Conservation (phyloP, 495 filamentous ascomycete species). For the Aspergillus panamensis region DNA sequence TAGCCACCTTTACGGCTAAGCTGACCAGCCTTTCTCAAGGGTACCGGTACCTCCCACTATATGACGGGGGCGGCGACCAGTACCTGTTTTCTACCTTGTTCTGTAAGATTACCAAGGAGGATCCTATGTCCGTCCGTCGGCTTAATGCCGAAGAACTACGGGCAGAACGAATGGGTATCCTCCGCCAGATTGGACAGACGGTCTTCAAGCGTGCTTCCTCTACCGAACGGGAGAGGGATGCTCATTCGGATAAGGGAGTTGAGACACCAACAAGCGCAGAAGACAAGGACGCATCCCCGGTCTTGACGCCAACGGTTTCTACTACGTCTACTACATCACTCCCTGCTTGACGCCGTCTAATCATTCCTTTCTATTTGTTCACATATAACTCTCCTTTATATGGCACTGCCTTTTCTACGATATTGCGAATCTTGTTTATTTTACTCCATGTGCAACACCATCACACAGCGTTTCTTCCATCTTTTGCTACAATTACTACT, state of each 20-base stretch:
- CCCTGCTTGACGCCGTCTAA: slow-evolving; percentile 4
- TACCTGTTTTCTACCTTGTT: slow-evolving; percentile 95
- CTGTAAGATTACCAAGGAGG: slow-evolving; percentile 72
- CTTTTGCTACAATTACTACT: slow-evolving; percentile 1
- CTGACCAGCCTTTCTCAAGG: slow-evolving; percentile 84
- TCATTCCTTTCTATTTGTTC: neutral
- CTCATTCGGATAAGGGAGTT: slow-evolving; percentile 28
- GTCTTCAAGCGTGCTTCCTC: slow-evolving; percentile 51
- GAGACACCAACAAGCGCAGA: slow-evolving; percentile 32
- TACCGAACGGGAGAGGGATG: slow-evolving; percentile 42
- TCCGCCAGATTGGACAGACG: slow-evolving; percentile 47
- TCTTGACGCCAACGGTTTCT: slow-evolving; percentile 40
- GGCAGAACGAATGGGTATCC: slow-evolving; percentile 47
- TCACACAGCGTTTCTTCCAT: neutral
- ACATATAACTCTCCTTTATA: neutral
- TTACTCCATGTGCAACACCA: neutral
- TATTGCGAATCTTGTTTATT: neutral
- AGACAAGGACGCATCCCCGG: slow-evolving; percentile 37
- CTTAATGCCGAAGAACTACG: slow-evolving; percentile 47
- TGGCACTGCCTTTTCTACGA: neutral
- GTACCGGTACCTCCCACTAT: slow-evolving; percentile 96
- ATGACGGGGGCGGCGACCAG: slow-evolving; percentile 80
- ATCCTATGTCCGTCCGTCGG: slow-evolving; percentile 47
- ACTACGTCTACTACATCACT: slow-evolving; percentile 40
- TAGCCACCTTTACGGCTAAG: slow-evolving; percentile 91